Evolutionary conservation across 345 rosid genomes (phyloP), one percentile per base, ranked within the genome.

Genomic region (Salix arbutifolia): DNA sequence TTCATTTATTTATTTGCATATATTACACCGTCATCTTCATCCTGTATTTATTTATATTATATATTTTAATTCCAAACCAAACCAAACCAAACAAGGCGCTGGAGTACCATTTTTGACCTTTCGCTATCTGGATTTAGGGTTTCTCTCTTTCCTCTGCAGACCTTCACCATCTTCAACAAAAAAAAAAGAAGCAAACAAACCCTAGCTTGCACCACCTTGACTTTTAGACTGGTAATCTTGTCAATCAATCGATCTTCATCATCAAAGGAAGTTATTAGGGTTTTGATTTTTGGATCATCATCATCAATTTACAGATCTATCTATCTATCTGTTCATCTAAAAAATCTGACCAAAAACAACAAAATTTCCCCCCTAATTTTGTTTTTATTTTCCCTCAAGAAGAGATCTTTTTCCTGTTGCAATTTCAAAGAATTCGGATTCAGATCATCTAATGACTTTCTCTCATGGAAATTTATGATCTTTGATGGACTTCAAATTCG

Each of bases 111-210:
- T 76, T 70, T 62, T 70, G 79, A 77, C 74, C 69, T 62, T 69
- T 62, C 79, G 69, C 69, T 70, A 44, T 58, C 74, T 69, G 73
- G 64, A 70, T 77, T 74, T 62, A 77, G 79, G 79, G 79, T 77
- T 77, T 77, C 18, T 9, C 48, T 64, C 61, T 19, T 44, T 69
- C 18, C 42, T 76, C 28, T 60, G 38, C 40, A 75, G 77, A 67
- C 78, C 56, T 11, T 26, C 23, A 19, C 69, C 79, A 70, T 70
- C 62, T 61, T 58, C 60, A 4, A 25, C 30, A 19, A n/a, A 48
- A 33, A 72, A 21, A 72, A 38, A 30, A 71, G 26, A 33, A 16
- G 28, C 26, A 67, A 19, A 33, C 26, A 68, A 76, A 21, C 68
- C 79, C 79, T 76, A 60, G 69, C 69, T 38, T 11, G 17, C 62